These are phyloP conservation scores for Trametes sp. DNA, from an alignment of 1,284 basidiomycete species.

Conservation along the genomic window DNA sequence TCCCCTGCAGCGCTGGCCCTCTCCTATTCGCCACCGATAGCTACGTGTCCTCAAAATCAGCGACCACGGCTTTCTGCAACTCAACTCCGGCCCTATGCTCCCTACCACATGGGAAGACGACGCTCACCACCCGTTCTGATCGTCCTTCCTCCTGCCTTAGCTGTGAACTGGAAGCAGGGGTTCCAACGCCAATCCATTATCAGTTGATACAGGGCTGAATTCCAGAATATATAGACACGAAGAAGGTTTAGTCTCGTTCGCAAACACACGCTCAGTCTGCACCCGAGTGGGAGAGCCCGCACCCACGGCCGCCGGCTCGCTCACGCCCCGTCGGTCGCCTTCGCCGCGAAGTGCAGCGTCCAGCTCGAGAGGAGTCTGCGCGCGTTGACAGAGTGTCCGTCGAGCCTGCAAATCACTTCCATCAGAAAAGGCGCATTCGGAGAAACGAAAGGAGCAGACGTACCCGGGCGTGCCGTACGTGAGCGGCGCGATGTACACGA, in stretches of 20 bases:
- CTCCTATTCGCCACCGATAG: not conserved
- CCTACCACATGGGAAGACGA: not conserved
- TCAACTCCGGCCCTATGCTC: too few relatives aligned
- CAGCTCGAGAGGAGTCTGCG: slow-evolving; percentile 77
- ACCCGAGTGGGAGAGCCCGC: not conserved
- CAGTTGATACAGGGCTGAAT: slow-evolving; percentile 5
- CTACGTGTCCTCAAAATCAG: not conserved
- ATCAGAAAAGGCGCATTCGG: not conserved
- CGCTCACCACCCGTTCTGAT: not conserved
- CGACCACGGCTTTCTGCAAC: too few relatives aligned
- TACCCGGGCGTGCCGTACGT: slow-evolving; percentile 94
- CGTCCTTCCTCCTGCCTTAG: not conserved
- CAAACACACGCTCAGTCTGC: not conserved
- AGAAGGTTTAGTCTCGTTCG: not conserved
- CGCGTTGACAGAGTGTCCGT: slow-evolving; percentile 76
- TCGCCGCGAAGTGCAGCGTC: slow-evolving; percentile 87
- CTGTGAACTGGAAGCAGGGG: not conserved
- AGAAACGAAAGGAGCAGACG: slow-evolving; percentile 43
- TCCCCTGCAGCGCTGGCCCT: not conserved
- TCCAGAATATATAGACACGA: slow-evolving; percentile 18
- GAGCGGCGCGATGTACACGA: slow-evolving; percentile 82
- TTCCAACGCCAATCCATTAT: slow-evolving; percentile 5
- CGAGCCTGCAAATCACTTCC: slow-evolving; percentile 57
- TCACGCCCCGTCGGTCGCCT: slow-evolving; percentile 41
- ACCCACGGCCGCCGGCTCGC: not conserved